Percentiles rank a stretch among this genome's conserved stretches.
phyloP scores from a whole-genome alignment of 306 rosid species.

The Glycyrrhiza uralensis region DNA sequence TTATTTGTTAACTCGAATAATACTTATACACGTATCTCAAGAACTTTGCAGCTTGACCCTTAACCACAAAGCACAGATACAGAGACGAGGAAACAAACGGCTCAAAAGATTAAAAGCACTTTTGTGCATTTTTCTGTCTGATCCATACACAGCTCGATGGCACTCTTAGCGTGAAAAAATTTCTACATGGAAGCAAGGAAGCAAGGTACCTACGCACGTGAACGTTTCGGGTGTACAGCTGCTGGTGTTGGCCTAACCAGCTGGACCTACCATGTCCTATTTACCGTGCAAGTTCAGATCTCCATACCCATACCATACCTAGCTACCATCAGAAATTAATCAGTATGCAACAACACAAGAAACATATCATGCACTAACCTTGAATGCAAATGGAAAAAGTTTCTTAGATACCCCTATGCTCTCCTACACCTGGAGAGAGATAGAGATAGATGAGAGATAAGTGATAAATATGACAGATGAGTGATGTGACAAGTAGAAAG shows the following conservation, averaged over 20 bases:
- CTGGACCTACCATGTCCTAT: constrained; percentile 9
- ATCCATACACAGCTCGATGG: neutral
- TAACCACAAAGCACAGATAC: neutral
- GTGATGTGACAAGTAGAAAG: no score
- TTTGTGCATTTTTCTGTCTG: constrained; percentile 1
- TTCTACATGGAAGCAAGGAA: neutral
- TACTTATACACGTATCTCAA: neutral
- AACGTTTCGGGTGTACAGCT: neutral
- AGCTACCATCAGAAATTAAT: neutral
- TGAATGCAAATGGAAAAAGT: no score
- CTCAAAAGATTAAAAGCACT: constrained; percentile 4
- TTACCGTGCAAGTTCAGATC: neutral
- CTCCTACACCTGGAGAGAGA: no score
- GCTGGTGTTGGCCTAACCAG: neutral
- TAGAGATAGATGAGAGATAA: no score
- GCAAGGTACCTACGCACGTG: constrained; percentile 6
- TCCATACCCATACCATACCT: neutral
- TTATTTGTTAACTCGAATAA: neutral
- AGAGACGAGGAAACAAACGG: neutral
- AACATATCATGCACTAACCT: no score
- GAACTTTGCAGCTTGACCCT: neutral
- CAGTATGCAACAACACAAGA: no score
- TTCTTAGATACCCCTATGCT: no score
- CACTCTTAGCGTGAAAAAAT: neutral
- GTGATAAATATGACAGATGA: no score